Conservation (phyloP, 176 grass and related monocot species). For the Ananas comosus region DNA sequence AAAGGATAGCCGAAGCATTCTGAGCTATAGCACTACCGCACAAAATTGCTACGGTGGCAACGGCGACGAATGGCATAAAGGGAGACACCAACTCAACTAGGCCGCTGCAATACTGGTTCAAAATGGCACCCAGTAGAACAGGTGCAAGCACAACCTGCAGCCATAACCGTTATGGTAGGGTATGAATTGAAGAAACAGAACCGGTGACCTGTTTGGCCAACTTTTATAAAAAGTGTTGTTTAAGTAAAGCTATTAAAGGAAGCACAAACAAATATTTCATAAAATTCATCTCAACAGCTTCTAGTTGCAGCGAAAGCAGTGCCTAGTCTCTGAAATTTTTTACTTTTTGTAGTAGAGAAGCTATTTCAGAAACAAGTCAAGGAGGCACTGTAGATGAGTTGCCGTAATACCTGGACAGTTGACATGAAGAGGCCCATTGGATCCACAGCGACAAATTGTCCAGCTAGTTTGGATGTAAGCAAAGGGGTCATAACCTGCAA, state of each 20-base stretch:
- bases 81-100: constrained; percentile 66
- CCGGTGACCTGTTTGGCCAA: not conserved
- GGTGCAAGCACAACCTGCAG: constrained; percentile 85
- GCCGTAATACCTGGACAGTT: constrained; percentile 54
- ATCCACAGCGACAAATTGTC: constrained; percentile 84
- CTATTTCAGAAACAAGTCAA: too few species aligned
- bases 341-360: too few species aligned
- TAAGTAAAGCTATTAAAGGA: too few species aligned
- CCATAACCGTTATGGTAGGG: constrained; percentile 10
- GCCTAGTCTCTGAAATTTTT: too few species aligned
- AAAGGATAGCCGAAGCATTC: constrained; percentile 68
- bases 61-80: constrained; percentile 76
- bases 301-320: too few species aligned
- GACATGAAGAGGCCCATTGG: constrained; percentile 74
- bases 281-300: too few species aligned
- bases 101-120: constrained; percentile 73
- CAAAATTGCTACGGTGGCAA: constrained; percentile 71
- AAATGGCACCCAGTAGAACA: constrained; percentile 67
- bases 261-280: too few species aligned
- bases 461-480: constrained; percentile 79
- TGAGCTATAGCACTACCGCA: constrained; percentile 89
- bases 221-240: too few species aligned
- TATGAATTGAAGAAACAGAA: not conserved
- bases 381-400: not conserved
- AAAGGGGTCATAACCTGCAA: constrained; percentile 87